Evolutionary conservation across 371 early-diverging fungal genomes (phyloP).

Genomic region (Apophysomyces trapeziformis): DNA sequence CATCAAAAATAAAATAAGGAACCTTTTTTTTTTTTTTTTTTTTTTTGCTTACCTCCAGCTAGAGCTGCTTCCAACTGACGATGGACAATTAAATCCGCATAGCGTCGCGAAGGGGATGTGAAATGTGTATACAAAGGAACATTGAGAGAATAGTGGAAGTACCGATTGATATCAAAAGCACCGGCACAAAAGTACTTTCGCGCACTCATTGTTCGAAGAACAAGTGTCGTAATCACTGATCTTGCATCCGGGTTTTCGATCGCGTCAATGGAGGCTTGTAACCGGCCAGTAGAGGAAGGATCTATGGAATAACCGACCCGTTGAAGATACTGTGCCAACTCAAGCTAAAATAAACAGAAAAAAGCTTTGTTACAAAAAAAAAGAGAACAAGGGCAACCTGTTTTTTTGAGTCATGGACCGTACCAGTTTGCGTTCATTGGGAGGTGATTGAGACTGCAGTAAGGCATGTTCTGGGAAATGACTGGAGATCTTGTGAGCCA

Average conservation of each 20-base stretch:
- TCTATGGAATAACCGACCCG: slow-evolving; percentile 56
- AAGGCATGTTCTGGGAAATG: slow-evolving; percentile 87
- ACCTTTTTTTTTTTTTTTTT: too few species aligned
- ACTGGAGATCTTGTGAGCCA: slow-evolving; percentile 84
- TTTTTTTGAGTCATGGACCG: not conserved
- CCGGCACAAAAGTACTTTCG: slow-evolving; percentile 88
- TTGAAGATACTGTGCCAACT: slow-evolving; percentile 61
- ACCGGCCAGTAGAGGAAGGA: slow-evolving; percentile 48
- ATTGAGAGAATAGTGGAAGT: slow-evolving; percentile 74
- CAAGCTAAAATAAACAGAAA: slow-evolving; percentile 19
- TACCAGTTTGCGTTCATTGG: slow-evolving; percentile 56
- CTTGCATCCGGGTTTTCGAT: slow-evolving; percentile 57
- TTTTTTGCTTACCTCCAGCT: slow-evolving; percentile 21
- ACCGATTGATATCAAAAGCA: slow-evolving; percentile 60
- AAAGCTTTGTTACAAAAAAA: not conserved
- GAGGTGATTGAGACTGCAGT: slow-evolving; percentile 73
- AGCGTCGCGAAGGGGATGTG: slow-evolving; percentile 92
- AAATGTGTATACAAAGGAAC: slow-evolving; percentile 86
- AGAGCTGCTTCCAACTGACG: slow-evolving; percentile 59
- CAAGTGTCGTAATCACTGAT: slow-evolving; percentile 51
- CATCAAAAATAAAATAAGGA: too few species aligned
- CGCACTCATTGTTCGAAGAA: slow-evolving; percentile 75
- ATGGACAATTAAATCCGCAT: slow-evolving; percentile 96
- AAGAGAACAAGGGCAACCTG: too few species aligned
- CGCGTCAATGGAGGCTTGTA: slow-evolving; percentile 73